phyloP scores from a whole-genome alignment of 2,329 filamentous ascomycete species.

The Alternaria metachromatica region DNA sequence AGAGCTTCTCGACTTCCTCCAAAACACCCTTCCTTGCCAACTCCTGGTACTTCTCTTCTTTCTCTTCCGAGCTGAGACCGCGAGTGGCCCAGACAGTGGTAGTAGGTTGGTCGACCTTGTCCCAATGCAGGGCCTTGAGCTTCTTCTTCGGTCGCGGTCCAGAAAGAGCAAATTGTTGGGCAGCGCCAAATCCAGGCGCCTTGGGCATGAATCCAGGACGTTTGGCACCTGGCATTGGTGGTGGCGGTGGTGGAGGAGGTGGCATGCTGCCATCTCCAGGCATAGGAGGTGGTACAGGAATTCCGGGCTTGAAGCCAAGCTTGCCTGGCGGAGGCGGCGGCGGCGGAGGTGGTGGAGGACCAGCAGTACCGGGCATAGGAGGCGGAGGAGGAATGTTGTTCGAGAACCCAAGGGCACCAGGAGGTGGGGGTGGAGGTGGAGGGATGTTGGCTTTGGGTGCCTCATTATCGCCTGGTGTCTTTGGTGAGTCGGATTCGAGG shows the following conservation, averaged over 20 bases:
- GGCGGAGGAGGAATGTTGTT: slow-evolving; percentile 52
- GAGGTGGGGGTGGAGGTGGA: slow-evolving; percentile 53
- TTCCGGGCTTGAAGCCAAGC: slow-evolving; percentile 48
- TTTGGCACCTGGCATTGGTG: slow-evolving; percentile 64
- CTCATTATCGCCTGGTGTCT: slow-evolving; percentile 66
- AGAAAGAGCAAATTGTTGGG: slow-evolving; percentile 71
- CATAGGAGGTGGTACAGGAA: slow-evolving; percentile 58
- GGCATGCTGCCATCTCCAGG: slow-evolving; percentile 56
- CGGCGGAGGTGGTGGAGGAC: slow-evolving; percentile 56
- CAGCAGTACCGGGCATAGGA: slow-evolving; percentile 56
- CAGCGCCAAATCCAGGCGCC: slow-evolving; percentile 58
- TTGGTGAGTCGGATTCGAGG: slow-evolving; percentile 72
- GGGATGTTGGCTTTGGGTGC: slow-evolving; percentile 52
- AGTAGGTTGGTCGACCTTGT: slow-evolving; percentile 92
- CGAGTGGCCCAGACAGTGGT: slow-evolving; percentile 93
- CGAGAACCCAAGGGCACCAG: slow-evolving; percentile 48
- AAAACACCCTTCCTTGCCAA: slow-evolving; percentile 93
- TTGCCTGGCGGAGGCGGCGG: slow-evolving; percentile 59
- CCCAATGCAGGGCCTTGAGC: slow-evolving; percentile 98
- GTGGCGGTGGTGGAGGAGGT: slow-evolving; percentile 63
- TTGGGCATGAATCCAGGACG: slow-evolving; percentile 77
- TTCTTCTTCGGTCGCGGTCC: slow-evolving; percentile 96
- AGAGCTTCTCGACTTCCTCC: slow-evolving; percentile 96
- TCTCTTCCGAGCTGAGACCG: slow-evolving; percentile 81
- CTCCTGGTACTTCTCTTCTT: slow-evolving; percentile 95